A percentile compares a stretch with the other conserved stretches of the same genome.
phyloP scores from a whole-genome alignment of 352 stramenopile species.

The Phytophthora citricola region DNA sequence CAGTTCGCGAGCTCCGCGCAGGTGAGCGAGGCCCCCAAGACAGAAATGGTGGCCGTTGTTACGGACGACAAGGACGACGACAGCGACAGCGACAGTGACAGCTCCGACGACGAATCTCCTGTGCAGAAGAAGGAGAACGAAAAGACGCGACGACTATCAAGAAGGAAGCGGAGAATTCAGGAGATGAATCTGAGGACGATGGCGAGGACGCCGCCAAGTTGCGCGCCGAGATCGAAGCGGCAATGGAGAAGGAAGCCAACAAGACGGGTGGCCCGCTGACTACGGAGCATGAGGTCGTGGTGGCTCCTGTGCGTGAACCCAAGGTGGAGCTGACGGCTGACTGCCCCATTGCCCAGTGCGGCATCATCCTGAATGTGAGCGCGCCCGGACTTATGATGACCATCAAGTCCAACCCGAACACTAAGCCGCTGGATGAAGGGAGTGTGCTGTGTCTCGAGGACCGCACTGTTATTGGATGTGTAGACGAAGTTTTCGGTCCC shows the following conservation, averaged over 20 bases:
- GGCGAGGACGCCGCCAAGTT: constrained; percentile 51
- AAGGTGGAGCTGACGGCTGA: constrained; percentile 74
- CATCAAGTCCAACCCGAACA: constrained; percentile 70
- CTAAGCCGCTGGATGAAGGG: constrained; percentile 77
- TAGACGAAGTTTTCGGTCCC: constrained; percentile 87
- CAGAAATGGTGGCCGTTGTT: constrained; percentile 8
- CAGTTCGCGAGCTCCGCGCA: constrained; percentile 46
- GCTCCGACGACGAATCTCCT: constrained; percentile 30
- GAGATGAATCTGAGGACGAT: constrained; percentile 40
- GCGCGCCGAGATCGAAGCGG: constrained; percentile 76
- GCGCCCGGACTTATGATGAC: constrained; percentile 73
- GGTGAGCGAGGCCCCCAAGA: constrained; percentile 12
- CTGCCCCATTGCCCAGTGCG: constrained; percentile 74
- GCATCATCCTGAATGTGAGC: constrained; percentile 73
- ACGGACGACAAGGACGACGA: constrained; percentile 19
- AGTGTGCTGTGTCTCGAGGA: constrained; percentile 85
- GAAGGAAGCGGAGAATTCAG: constrained; percentile 24
- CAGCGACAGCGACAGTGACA: constrained; percentile 36
- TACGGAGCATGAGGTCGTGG: constrained; percentile 70
- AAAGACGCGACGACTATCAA: constrained; percentile 14
- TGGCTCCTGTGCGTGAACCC: constrained; percentile 65
- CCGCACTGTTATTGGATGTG: constrained; percentile 76
- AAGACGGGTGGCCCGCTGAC: constrained; percentile 49
- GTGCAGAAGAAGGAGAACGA: constrained; percentile 11
- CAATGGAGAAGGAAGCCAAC: constrained; percentile 78